Evolutionary conservation across 768 basidiomycete species (phyloP).

Genomic region (Inosperma sp.): DNA sequence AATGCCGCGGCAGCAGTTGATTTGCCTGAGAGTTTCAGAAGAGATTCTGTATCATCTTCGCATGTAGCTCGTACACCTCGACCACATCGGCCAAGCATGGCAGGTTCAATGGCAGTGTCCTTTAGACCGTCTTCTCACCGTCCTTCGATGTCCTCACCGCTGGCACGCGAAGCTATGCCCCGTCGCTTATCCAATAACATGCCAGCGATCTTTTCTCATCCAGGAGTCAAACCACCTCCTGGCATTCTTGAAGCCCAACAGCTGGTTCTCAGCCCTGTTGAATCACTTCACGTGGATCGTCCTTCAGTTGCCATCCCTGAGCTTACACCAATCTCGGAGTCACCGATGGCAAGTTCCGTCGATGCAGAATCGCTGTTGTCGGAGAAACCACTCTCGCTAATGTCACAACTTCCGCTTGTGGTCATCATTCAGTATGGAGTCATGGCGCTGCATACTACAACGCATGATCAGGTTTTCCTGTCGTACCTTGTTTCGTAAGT

Average conservation of each 20-base stretch:
- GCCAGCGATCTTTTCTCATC: constrained; percentile 79
- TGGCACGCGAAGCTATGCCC: constrained; percentile 35
- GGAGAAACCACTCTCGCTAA: constrained; percentile 60
- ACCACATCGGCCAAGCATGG: constrained; percentile 29
- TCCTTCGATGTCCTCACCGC: constrained; percentile 33
- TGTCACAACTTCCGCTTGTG: constrained; percentile 71
- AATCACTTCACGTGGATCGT: constrained; percentile 19
- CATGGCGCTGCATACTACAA: constrained; percentile 82
- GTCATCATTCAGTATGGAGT: constrained; percentile 90
- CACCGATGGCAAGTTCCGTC: constrained; percentile 30
- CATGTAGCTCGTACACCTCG: constrained; percentile 17
- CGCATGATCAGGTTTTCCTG: constrained; percentile 88
- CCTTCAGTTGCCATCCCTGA: constrained; percentile 23
- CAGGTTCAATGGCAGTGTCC: constrained; percentile 25
- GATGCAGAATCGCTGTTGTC: constrained; percentile 35
- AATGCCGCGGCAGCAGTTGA: constrained; percentile 1
- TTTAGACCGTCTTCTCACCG: constrained; percentile 27
- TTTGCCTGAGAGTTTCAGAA: constrained; percentile 9
- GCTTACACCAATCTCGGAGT: constrained; percentile 48
- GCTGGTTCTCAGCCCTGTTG: constrained; percentile 42
- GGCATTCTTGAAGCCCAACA: constrained; percentile 73
- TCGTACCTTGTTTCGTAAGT: constrained; percentile 87
- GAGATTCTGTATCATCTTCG: constrained; percentile 19
- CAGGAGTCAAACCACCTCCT: constrained; percentile 74
- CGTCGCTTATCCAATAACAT: constrained; percentile 55